Evolutionary conservation across 176 grass and related monocot species (phyloP), one percentile per base, ranked within the genome.

Genomic region (Musa beccarii): DNA sequence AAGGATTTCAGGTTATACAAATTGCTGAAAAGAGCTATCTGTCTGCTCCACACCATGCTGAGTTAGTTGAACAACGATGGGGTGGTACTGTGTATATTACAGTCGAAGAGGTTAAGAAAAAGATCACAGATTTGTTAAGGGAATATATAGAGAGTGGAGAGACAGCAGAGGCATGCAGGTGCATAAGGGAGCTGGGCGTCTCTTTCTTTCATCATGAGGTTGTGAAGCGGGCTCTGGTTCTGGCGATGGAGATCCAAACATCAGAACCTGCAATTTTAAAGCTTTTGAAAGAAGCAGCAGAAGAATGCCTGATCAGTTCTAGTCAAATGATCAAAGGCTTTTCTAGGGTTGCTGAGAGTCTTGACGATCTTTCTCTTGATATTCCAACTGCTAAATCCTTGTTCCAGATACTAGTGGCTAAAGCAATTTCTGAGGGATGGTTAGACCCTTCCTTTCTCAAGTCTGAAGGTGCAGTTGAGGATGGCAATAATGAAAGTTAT

Each of bases 21-120:
- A 96, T 82, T 63, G 89, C 86, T 83, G 92, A 85, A 77, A 96
- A 96, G 84, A 96, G 92, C 82, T 85, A 96, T 85, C 92, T 96
- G 76, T 92, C 92, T 25, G 92, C 89, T 51, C 92, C 92, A 21
- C 92, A 96, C 82, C 89, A 96, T 75, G 92, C 92, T 61, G 92
- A 96, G 75, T 81, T 96, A 63, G 79, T 96, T 61, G 89, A 92
- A 74, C 85, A 84, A 49, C 82, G 84, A 49, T 96, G 92, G 92
- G 92, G 92, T 81, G 92, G 92, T 79, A 81, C 82, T 53, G 34
- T 43, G 34, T 4, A 43, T 4, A 43, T 43, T 43, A 43, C 34
- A 43, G 34, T 43, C 4, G 34, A 43, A 43, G 34, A 43, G 34
- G 3, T 43, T 43, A 43, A 43, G 34, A 43, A 43, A 4, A 43